phyloP scores from a whole-genome alignment of 148 eudicot genomes.

The Fagopyrum esculentum region DNA sequence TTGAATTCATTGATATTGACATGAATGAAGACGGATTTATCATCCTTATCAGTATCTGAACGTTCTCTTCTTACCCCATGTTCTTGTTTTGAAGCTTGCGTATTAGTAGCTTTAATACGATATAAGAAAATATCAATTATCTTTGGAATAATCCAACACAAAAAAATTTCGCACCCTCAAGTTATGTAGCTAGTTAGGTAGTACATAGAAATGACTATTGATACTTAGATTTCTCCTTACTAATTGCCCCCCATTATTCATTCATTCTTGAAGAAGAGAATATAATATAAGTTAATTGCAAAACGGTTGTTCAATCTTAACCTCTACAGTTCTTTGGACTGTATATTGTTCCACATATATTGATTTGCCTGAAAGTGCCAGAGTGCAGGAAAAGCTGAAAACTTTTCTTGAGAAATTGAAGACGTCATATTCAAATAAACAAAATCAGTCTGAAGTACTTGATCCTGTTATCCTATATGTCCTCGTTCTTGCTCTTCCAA shows the following conservation, averaged over 20 bases:
- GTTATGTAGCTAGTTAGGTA: too few species aligned
- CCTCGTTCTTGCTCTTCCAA: constrained; percentile 85
- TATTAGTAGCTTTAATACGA: too few species aligned
- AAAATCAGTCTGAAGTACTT: constrained; percentile 25
- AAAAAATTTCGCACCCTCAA: too few species aligned
- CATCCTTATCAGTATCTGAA: neutral
- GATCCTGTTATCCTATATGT: constrained; percentile 59
- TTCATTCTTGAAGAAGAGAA: too few species aligned
- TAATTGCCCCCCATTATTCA: too few species aligned
- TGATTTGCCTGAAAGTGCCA: constrained; percentile 28
- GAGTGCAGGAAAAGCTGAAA: constrained; percentile 42
- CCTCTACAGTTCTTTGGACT: constrained; percentile 49
- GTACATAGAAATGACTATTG: too few species aligned
- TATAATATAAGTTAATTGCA: too few species aligned
- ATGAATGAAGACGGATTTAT: neutral
- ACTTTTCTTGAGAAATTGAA: constrained; percentile 41
- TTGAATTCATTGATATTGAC: neutral
- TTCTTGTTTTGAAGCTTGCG: too few species aligned
- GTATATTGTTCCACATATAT: constrained; percentile 59
- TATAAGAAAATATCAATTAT: too few species aligned
- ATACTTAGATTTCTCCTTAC: too few species aligned
- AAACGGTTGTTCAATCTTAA: constrained; percentile 66
- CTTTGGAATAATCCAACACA: too few species aligned
- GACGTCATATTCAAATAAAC: constrained; percentile 23
- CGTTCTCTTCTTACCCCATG: too few species aligned